Evolutionary conservation across 306 rosid species (phyloP), one percentile per base, ranked within the genome.

Genomic region (Cyclanthera cordifolia): DNA sequence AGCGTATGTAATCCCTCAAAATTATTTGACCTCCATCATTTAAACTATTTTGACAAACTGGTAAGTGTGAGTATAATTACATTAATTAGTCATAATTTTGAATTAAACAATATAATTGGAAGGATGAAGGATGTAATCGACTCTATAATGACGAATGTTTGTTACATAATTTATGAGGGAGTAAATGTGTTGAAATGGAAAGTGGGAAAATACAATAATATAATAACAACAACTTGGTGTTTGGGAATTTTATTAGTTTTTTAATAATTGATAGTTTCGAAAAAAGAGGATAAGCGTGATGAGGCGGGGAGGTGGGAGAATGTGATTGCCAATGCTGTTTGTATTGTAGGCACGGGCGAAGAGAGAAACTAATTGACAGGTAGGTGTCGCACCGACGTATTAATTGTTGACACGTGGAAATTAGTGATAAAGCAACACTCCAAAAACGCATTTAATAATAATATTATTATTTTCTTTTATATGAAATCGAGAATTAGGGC

Each of bases 341-440:
- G 58, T 49, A 15, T 0, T 28, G 43, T 39, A 63, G 69, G 30
- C 69, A 19, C 37, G 41, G 74, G 67, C 24, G 53, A 7, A 46
- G 72, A 63, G 73, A 70, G 28, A 78, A 72, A 1, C 25, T 7
- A 53, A 74, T 46, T 73, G 81, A 9, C 49, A 43, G 20, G 24
- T 41, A 30, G 59, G 28, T 25, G 66, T 5, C 4, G 46, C 82
- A 80, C 83, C 82, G 86, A 5, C 84, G 49, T 69, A 84, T 86
- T 61, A 72, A 81, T 74, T 79, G 69, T 56, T 1, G 81, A 80
- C 88, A 82, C 86, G 88, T 80, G 85, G 77, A 72, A 16, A 15
- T 5, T 4, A 20, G 4, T 63, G 54, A 15, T 57, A 15, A 57
- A 16, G 13, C 16, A 2, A 0, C 4, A 16, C 48, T 17, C 48